These are phyloP conservation scores for Globisporangium rhizosaccharum DNA, from an alignment of 352 stramenopile genomes.

Conservation along the genomic window DNA sequence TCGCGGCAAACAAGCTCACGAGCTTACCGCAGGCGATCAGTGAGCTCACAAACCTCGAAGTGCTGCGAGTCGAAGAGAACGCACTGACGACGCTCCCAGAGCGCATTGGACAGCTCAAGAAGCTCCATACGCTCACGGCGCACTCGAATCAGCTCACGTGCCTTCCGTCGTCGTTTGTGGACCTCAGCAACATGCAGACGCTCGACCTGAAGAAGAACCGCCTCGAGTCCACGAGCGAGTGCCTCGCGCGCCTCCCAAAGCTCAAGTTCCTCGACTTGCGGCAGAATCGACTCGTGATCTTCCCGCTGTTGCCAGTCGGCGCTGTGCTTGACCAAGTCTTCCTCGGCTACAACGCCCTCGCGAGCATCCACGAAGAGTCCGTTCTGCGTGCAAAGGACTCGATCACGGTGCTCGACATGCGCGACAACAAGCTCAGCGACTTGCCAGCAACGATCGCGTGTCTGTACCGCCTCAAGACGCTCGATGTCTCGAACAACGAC, in stretches of 20 bases:
- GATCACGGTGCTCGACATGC: slow-evolving; percentile 70
- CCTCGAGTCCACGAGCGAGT: slow-evolving; percentile 37
- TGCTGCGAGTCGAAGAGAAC: slow-evolving; percentile 64
- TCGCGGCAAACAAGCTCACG: slow-evolving; percentile 62
- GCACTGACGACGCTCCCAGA: slow-evolving; percentile 36
- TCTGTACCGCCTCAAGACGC: slow-evolving; percentile 66
- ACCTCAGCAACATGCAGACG: slow-evolving; percentile 48
- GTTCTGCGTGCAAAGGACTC: slow-evolving; percentile 58
- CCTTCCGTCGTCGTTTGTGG: slow-evolving; percentile 40
- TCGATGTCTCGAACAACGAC: slow-evolving; percentile 82
- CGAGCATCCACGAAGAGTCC: slow-evolving; percentile 46
- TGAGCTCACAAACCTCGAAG: slow-evolving; percentile 43
- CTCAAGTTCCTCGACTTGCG: slow-evolving; percentile 74
- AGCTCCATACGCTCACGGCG: slow-evolving; percentile 53
- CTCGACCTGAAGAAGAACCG: slow-evolving; percentile 80
- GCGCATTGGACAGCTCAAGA: slow-evolving; percentile 42
- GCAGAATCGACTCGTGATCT: slow-evolving; percentile 58
- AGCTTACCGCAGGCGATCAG: slow-evolving; percentile 45
- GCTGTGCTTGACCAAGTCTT: slow-evolving; percentile 68
- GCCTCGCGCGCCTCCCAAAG: slow-evolving; percentile 28
- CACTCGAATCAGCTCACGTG: slow-evolving; percentile 55
- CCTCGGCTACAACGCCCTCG: slow-evolving; percentile 68
- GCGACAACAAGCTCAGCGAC: slow-evolving; percentile 70
- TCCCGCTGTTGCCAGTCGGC: slow-evolving; percentile 57
- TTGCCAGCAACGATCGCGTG: slow-evolving; percentile 52